Evolutionary conservation across 495 filamentous ascomycete species (phyloP).

Genomic region (Xylaria cubensis): DNA sequence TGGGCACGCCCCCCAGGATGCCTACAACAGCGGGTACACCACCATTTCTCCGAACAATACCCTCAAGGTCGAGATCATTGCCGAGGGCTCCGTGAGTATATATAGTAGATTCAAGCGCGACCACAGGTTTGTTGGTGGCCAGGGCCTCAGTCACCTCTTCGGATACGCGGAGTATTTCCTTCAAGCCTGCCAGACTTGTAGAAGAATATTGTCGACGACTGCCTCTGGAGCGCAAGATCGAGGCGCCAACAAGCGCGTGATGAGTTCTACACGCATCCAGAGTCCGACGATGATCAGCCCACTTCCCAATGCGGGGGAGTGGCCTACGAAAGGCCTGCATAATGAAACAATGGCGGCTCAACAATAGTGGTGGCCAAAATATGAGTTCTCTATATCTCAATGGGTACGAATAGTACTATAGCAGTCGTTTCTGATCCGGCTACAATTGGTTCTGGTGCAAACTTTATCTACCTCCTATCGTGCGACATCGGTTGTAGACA

Average conservation of each 20-base stretch:
- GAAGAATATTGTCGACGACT: slow-evolving; percentile 24
- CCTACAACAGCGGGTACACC: slow-evolving; percentile 93
- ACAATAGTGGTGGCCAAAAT: slow-evolving; percentile 1
- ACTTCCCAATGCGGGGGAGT: slow-evolving; percentile 3
- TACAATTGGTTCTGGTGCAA: neutral
- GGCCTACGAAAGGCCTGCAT: slow-evolving; percentile 23
- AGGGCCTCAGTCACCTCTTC: slow-evolving; percentile 83
- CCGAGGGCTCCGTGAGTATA: slow-evolving; percentile 78
- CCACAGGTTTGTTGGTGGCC: slow-evolving; percentile 73
- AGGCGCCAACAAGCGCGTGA: neutral
- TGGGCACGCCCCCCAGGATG: slow-evolving; percentile 79
- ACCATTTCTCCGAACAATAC: slow-evolving; percentile 76
- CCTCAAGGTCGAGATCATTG: slow-evolving; percentile 81
- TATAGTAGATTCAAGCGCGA: slow-evolving; percentile 93
- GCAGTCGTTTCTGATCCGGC: neutral
- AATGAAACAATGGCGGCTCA: neutral
- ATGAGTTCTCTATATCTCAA: neutral
- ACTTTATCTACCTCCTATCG: neutral
- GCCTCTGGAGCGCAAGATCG: slow-evolving; percentile 29
- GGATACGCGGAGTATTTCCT: slow-evolving; percentile 73
- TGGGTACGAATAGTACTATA: neutral
- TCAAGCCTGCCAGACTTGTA: slow-evolving; percentile 41
- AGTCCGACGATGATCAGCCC: slow-evolving; percentile 10
- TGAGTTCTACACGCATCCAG: neutral
- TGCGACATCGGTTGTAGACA: neutral